Conservation (phyloP, 495 filamentous ascomycete genomes). For the Hyphodiscus hymeniophilus region DNA sequence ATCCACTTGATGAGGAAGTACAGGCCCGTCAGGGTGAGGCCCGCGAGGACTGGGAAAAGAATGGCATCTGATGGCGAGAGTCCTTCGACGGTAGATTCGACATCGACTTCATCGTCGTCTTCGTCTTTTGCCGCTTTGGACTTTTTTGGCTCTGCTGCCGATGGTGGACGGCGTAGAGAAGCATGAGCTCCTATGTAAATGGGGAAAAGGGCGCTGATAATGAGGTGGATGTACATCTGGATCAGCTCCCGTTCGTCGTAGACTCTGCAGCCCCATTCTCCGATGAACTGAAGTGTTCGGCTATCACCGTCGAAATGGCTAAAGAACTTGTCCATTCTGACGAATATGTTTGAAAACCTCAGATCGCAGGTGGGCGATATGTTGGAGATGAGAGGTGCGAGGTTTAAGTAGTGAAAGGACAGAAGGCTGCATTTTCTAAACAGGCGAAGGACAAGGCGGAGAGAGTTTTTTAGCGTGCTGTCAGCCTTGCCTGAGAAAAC, state of each 20-base stretch:
- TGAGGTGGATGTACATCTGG: slow-evolving; percentile 59
- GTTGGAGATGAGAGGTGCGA: too few relatives aligned
- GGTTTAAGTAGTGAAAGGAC: too few relatives aligned
- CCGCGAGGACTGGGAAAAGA: slow-evolving; percentile 79
- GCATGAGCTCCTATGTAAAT: slow-evolving; percentile 66
- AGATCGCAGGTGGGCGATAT: too few relatives aligned
- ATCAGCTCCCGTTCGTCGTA: slow-evolving; percentile 25
- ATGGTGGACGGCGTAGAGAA: slow-evolving; percentile 67
- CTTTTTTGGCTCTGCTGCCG: slow-evolving; percentile 54
- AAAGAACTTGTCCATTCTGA: too few relatives aligned
- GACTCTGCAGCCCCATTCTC: slow-evolving; percentile 14
- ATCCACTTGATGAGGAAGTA: slow-evolving; percentile 89
- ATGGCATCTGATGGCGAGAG: slow-evolving; percentile 75
- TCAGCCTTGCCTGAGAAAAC: too few relatives aligned
- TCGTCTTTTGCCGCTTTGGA: slow-evolving; percentile 40
- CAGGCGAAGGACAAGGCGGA: not conserved
- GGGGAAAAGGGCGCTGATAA: slow-evolving; percentile 60
- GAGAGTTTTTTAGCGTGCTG: not conserved
- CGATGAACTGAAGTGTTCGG: slow-evolving; percentile 14
- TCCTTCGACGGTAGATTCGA: slow-evolving; percentile 63
- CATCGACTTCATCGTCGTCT: slow-evolving; percentile 47
- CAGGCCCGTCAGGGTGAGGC: slow-evolving; percentile 59
- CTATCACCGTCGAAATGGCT: slow-evolving; percentile 14
- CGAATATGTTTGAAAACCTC: too few relatives aligned
- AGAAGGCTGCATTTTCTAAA: too few relatives aligned